Base-by-base conservation (phyloP, 345 rosid species). In the Melastoma malabathricum region DNA sequence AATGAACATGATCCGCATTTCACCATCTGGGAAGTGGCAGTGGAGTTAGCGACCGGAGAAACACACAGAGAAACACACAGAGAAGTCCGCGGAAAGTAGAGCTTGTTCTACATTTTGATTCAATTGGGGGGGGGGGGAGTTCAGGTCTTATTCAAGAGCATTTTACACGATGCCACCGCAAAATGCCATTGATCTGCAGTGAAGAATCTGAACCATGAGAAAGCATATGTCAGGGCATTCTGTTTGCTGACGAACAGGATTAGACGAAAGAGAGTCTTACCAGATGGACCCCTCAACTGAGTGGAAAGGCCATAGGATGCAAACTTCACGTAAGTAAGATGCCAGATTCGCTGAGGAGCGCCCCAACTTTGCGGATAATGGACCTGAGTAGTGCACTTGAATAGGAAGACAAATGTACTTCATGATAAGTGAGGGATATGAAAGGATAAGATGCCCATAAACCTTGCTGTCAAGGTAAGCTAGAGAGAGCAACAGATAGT, bases 381-480 rank as follows among this genome's bases (percentile, higher is more conserved):
- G 95, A 86, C 62, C 94, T 73, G 58, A 89, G 68, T 50, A 85
- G 74, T 46, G 82, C 94, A 46, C 97, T 88, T 68, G 46, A 55
- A 66, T 4, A 57, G 39, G 49, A 61, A 58, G 46, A 20, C 46
- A 43, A n/a, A 14, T n/a, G 15, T 18, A 38, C 20, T 6, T 9
- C 7, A 31, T 31, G 38, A 31, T 1, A 31, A 31, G 10, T 31
- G 38, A 31, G 38, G 38, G 38, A 31, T 1, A 31, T 31, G 38
- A 31, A 41, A 53, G 46, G 27, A 25, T 43, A 18, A 47, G 20
- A 38, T 41, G 44, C 15, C 17, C n/a, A 13, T 22, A 59, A 52
- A 46, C 20, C 44, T 10, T 10, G 9, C 57, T 43, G 39, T 14
- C 38, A 43, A 38, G 15, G 12, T 16, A 3, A 53, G 9, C 1